Evolutionary conservation across 1,284 basidiomycete species (phyloP), one percentile per base, ranked within the genome.

Genomic region (Malassezia slooffiae): DNA sequence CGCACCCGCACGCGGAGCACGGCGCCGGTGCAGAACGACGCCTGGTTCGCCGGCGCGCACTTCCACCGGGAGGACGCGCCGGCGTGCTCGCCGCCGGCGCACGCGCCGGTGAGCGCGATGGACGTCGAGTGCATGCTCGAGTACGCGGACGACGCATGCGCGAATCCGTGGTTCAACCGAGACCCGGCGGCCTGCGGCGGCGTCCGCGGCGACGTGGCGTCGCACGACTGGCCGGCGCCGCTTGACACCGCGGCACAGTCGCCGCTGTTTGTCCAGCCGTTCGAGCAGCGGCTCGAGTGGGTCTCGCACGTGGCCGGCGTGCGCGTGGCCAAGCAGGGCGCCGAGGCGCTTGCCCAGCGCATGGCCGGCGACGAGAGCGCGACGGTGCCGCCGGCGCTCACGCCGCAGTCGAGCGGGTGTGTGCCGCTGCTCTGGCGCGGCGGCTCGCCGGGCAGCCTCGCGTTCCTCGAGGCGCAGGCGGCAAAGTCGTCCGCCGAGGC

Each of bases 261-360:
- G 4, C 60, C 57, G 15, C 45, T 66, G 8, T 67, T 60, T 43
- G 42, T 43, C 23, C 38, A 42, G 12, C 37, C 60, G n/a, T 47
- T 28, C 15, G 64, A 63, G 33, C 40, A 42, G 17, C 43, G 60
- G 10, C 29, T 65, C 11, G 64, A 67, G 32, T 67, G 64, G 64
- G 59, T 67, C 26, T 56, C 55, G 24, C 62, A 67, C 36, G 51
- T 67, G 21, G 64, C 52, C 9, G 64, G 64, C 5, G 42, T 57
- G 15, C 47, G 51, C 15, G 59, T 66, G 9, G 58, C 58, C 13
- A 54, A 57, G 41, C 46, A 42, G 32, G 40, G 40, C 8, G 27
- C 29, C 16, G 46, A 48, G 38, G 21, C 26, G 15, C 22, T 48
- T n/a, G 36, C 35, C 9, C 22, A 23, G 16, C n/a, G n/a, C n/a